Evolutionary conservation across 805 yeast genomes (phyloP).

Genomic region (Candida arabinofermentans): DNA sequence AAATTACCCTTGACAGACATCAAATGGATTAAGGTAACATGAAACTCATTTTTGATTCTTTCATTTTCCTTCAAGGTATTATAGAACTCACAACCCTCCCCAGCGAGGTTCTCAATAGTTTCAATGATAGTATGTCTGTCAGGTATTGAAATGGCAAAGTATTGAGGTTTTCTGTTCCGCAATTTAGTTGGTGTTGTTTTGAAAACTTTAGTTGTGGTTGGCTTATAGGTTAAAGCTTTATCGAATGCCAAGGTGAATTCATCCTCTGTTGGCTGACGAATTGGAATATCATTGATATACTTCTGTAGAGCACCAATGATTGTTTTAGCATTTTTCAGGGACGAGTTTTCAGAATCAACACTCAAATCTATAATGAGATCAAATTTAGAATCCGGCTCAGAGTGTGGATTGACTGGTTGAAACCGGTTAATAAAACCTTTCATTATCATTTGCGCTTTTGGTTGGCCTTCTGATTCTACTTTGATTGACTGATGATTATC

Average conservation of each 20-base stretch:
- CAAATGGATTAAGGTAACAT: slow-evolving; percentile 61
- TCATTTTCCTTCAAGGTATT: slow-evolving; percentile 24
- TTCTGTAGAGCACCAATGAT: slow-evolving; percentile 38
- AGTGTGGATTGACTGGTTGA: slow-evolving; percentile 47
- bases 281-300: slow-evolving; percentile 40
- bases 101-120: slow-evolving; percentile 6
- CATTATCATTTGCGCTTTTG: slow-evolving; percentile 60
- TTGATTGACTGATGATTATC: slow-evolving; percentile 86
- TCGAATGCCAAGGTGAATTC: slow-evolving; percentile 44
- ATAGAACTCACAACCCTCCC: slow-evolving; percentile 1
- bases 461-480: slow-evolving; percentile 40
- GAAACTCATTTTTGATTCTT: slow-evolving; percentile 53
- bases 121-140: slow-evolving; percentile 17
- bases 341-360: slow-evolving; percentile 38
- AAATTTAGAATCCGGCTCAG: slow-evolving; percentile 62
- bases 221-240: slow-evolving; percentile 50
- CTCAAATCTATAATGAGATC: slow-evolving; percentile 60
- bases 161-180: slow-evolving; percentile 33
- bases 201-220: slow-evolving; percentile 41
- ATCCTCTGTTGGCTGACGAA: slow-evolving; percentile 36
- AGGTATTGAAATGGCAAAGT: slow-evolving; percentile 41
- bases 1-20: slow-evolving; percentile 14
- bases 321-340: slow-evolving; percentile 44
- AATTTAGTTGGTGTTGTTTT: slow-evolving; percentile 9
- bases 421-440: slow-evolving; percentile 67